These are phyloP conservation scores for Lavandula angustifolia DNA, from an alignment of 257 asterid species.

Conservation along the genomic window DNA sequence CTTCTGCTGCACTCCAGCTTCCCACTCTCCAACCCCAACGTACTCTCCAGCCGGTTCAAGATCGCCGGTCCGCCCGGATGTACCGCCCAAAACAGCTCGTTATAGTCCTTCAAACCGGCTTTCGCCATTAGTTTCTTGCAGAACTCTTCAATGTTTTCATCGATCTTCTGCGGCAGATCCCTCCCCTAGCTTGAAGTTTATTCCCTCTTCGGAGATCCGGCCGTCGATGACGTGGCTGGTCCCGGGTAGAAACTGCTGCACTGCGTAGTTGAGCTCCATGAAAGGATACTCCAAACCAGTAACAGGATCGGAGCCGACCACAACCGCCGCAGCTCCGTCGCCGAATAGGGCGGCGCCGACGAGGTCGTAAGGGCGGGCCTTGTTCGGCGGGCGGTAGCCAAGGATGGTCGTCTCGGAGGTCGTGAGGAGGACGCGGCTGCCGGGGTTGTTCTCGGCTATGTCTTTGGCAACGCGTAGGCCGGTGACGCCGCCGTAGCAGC, in stretches of 20 bases:
- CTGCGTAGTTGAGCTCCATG: constrained; percentile 64
- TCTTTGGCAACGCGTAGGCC: constrained; percentile 94
- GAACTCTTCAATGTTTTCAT: constrained; percentile 74
- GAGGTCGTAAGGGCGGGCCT: constrained; percentile 74
- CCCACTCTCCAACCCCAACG: constrained; percentile 42
- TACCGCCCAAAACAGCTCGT: constrained; percentile 91
- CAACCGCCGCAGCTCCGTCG: constrained; percentile 81
- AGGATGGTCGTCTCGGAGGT: constrained; percentile 90
- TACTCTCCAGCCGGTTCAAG: constrained; percentile 67
- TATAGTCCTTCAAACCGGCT: constrained; percentile 43
- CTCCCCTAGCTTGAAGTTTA: constrained; percentile 72
- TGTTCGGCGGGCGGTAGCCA: constrained; percentile 83
- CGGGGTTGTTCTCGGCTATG: constrained; percentile 91
- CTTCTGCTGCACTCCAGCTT: constrained; percentile 79
- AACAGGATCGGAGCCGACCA: constrained; percentile 65
- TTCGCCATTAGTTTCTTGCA: constrained; percentile 57
- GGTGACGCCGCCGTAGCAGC: constrained; percentile 93
- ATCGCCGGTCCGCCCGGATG: constrained; percentile 98
- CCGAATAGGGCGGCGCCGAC: constrained; percentile 95
- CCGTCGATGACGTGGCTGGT: constrained; percentile 69
- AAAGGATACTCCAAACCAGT: constrained; percentile 53
- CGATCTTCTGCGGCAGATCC: constrained; percentile 77
- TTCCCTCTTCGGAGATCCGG: constrained; percentile 77
- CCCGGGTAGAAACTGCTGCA: constrained; percentile 78
- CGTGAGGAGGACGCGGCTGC: constrained; percentile 75